phyloP scores from a whole-genome alignment of 148 eudicot genomes.

The Silene uniflora region DNA sequence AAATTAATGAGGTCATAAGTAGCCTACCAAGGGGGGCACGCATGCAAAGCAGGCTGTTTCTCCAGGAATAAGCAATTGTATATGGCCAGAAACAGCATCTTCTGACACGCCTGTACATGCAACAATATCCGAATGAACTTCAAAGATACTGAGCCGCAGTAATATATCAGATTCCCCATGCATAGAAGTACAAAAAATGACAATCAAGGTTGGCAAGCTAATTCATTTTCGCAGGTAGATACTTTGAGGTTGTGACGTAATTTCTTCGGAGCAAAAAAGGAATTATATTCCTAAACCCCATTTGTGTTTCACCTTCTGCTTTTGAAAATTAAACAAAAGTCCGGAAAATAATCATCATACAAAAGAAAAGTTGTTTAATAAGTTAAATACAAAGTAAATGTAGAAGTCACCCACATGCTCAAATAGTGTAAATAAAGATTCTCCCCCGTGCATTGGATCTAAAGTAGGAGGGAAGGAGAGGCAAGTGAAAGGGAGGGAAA shows the following conservation, averaged over 20 bases:
- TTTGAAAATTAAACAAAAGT: too few relatives aligned
- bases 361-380: too few relatives aligned
- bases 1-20: background rate
- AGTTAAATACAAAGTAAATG: too few relatives aligned
- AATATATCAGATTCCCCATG: background rate
- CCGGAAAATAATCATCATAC: too few relatives aligned
- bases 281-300: too few relatives aligned
- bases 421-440: too few relatives aligned
- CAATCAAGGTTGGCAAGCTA: background rate
- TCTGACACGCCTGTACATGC: slow-evolving; percentile 78
- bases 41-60: slow-evolving; percentile 99
- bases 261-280: background rate
- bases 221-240: background rate
- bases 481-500: too few relatives aligned
- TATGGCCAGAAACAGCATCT: slow-evolving; percentile 98
- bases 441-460: too few relatives aligned
- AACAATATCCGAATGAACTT: slow-evolving; percentile 9
- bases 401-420: too few relatives aligned
- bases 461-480: too few relatives aligned
- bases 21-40: slow-evolving; percentile 90
- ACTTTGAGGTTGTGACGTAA: background rate
- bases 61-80: slow-evolving; percentile 92
- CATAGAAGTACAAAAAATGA: background rate
- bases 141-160: background rate
- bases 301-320: too few relatives aligned